Evolutionary conservation across 1,284 basidiomycete species (phyloP).

Genomic region (Leccinum griseonigrum): DNA sequence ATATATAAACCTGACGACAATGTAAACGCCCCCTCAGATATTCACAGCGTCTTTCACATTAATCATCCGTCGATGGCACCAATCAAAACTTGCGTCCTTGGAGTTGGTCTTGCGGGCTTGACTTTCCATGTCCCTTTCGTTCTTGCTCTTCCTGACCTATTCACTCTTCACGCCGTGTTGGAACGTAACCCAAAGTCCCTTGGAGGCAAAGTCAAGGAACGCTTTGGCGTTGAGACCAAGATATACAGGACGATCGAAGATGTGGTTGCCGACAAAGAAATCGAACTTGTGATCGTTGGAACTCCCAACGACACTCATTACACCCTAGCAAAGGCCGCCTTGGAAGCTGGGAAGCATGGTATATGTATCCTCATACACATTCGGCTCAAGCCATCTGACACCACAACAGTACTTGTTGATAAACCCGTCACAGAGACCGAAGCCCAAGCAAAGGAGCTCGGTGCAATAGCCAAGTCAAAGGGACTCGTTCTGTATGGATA

Average conservation of each 20-base stretch:
- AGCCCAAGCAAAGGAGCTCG: constrained; percentile 66
- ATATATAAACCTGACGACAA: constrained; percentile 11
- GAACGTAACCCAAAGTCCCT: constrained; percentile 56
- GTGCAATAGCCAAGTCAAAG: constrained; percentile 62
- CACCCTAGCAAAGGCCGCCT: constrained; percentile 57
- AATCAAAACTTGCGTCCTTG: constrained; percentile 70
- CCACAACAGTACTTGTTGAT: constrained; percentile 67
- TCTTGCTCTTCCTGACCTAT: constrained; percentile 69
- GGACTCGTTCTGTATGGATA: constrained; percentile 70
- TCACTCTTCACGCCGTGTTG: constrained; percentile 68
- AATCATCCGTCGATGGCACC: constrained; percentile 34
- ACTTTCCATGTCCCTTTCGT: constrained; percentile 83
- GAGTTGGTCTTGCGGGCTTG: constrained; percentile 71
- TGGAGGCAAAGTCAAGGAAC: constrained; percentile 61
- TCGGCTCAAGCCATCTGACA: background rate
- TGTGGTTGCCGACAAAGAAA: constrained; percentile 55
- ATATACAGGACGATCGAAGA: constrained; percentile 56
- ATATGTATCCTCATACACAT: constrained; percentile 13
- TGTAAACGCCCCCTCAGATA: background rate
- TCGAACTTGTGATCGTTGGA: constrained; percentile 70
- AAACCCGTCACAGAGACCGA: constrained; percentile 77
- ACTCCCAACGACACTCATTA: constrained; percentile 85
- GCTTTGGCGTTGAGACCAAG: constrained; percentile 57
- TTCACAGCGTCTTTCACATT: background rate
- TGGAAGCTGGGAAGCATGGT: constrained; percentile 81